These are phyloP conservation scores for Pontederia paniculata DNA, from an alignment of 176 grass and related monocot species.

Conservation along the genomic window DNA sequence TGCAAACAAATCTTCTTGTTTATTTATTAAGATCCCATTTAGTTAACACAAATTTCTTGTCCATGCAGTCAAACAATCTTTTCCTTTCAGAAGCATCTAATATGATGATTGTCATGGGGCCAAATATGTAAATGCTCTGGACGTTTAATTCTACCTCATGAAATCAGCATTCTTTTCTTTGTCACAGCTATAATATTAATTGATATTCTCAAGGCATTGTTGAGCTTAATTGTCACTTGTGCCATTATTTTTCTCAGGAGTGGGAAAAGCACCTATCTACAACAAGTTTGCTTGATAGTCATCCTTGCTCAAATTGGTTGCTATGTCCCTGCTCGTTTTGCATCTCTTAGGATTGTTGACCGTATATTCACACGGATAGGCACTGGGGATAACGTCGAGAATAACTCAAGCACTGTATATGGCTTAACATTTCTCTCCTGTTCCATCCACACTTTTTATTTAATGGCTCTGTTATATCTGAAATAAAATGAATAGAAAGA, in stretches of 20 bases:
- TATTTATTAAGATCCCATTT: conserved; percentile 19
- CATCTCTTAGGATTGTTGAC: conserved; percentile 76
- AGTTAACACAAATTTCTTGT: conserved; percentile 17
- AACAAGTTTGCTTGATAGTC: conserved; percentile 86
- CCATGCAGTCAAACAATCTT: conserved; percentile 71
- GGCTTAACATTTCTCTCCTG: background rate
- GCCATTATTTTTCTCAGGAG: conserved; percentile 53
- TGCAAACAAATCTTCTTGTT: too few relatives aligned
- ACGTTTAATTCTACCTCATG: too few relatives aligned
- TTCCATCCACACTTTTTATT: background rate
- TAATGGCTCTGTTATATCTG: background rate
- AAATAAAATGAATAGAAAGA: too few relatives aligned
- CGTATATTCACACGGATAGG: conserved; percentile 90
- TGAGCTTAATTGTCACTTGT: background rate
- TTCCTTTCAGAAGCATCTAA: conserved; percentile 98
- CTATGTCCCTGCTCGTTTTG: conserved; percentile 89
- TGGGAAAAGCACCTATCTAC: conserved; percentile 98
- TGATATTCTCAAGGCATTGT: background rate
- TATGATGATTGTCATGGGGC: conserved; percentile 88
- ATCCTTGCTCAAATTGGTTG: conserved; percentile 95
- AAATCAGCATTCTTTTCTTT: too few relatives aligned
- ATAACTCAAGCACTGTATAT: conserved; percentile 83
- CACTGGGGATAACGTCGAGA: conserved; percentile 69
- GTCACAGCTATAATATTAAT: too few relatives aligned
- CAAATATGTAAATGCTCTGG: conserved; percentile 75